A percentile compares a stretch with the other conserved stretches of the same genome.
These are phyloP conservation scores for Begonia masoniana DNA, from an alignment of 306 rosid genomes.

Conservation along the genomic window DNA sequence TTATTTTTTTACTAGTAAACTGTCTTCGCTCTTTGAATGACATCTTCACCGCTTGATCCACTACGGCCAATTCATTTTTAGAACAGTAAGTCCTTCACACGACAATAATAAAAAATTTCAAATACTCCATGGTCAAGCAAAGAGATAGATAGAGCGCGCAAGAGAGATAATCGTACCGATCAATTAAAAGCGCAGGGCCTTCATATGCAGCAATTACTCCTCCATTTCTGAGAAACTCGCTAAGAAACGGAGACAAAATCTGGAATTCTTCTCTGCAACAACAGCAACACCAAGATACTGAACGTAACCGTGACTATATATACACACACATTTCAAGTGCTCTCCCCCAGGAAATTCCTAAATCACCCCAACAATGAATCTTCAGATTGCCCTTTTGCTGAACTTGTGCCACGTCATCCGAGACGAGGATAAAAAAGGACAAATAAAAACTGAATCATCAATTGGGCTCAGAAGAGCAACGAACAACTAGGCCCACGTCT, in stretches of 20 bases:
- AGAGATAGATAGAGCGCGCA: background rate
- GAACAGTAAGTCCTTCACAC: background rate
- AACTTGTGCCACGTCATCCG: no score
- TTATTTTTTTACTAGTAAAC: conserved; percentile 17
- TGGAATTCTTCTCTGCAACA: background rate
- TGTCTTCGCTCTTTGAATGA: conserved; percentile 74
- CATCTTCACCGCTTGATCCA: conserved; percentile 72
- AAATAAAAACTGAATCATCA: no score
- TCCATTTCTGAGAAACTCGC: conserved; percentile 32
- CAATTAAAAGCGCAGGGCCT: conserved; percentile 76
- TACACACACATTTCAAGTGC: no score
- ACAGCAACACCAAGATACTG: background rate
- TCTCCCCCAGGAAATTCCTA: no score
- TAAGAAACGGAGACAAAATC: background rate
- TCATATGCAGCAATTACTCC: conserved; percentile 65
- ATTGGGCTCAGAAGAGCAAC: no score
- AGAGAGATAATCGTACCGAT: conserved; percentile 35
- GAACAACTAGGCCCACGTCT: no score
- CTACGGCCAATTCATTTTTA: conserved; percentile 33
- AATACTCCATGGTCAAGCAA: background rate
- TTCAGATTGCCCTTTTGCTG: no score
- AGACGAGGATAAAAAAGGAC: no score
- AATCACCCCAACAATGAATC: no score
- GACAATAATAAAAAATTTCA: background rate
- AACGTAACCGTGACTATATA: background rate